These are phyloP conservation scores for Colletotrichum limetticola DNA, from an alignment of 2,329 filamentous ascomycete species.

Conservation along the genomic window DNA sequence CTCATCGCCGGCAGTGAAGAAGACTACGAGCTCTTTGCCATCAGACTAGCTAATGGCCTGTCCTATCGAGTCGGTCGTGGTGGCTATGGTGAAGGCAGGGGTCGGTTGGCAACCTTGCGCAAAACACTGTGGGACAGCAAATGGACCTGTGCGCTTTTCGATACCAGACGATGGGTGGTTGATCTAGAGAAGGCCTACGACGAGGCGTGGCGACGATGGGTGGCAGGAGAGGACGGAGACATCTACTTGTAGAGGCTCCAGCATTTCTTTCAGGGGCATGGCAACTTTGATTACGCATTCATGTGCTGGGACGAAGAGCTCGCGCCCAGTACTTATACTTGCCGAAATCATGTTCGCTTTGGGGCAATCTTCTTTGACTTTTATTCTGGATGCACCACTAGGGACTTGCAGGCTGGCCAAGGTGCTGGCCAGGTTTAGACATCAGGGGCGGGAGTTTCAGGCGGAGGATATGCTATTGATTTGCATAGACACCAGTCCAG, in stretches of 20 bases:
- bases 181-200: slow-evolving; percentile 92
- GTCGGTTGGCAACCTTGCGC: slow-evolving; percentile 82
- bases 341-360: not conserved
- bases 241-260: slow-evolving; percentile 74
- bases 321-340: not conserved
- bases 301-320: not conserved
- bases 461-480: not conserved
- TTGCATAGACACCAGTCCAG: not conserved
- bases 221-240: slow-evolving; percentile 86
- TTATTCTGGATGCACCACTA: not conserved
- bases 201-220: slow-evolving; percentile 90
- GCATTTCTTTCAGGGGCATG: not conserved
- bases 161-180: slow-evolving; percentile 89
- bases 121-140: slow-evolving; percentile 84
- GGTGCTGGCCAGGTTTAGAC: not conserved
- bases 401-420: not conserved
- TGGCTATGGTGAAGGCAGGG: slow-evolving; percentile 65
- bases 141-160: slow-evolving; percentile 88
- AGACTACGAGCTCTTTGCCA: slow-evolving; percentile 85
- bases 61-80: slow-evolving; percentile 61
- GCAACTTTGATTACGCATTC: not conserved
- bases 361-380: not conserved
- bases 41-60: slow-evolving; percentile 72
- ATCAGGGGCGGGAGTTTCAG: not conserved
- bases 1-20: slow-evolving; percentile 82